A percentile compares a stretch with the other conserved stretches of the same genome.
Evolutionary conservation across 345 rosid genomes (phyloP).

Genomic region (Eucalyptus victrix): DNA sequence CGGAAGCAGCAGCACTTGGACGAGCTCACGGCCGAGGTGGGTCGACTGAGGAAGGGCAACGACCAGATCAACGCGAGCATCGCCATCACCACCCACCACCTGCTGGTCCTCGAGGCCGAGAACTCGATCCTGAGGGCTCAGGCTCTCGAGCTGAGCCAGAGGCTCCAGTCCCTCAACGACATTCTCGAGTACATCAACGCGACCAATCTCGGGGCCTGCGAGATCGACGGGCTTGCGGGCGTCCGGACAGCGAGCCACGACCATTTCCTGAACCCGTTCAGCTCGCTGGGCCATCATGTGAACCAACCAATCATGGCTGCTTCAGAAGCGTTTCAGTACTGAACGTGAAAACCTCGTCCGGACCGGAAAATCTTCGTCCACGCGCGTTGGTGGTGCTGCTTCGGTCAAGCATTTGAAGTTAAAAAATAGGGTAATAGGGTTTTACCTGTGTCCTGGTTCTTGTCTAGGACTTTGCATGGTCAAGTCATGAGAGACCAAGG

Average conservation of each 20-base stretch:
- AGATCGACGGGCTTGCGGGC: neutral
- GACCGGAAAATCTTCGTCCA: neutral
- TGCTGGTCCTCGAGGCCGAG: slow-evolving; percentile 50
- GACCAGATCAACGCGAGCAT: slow-evolving; percentile 40
- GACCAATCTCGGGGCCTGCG: slow-evolving; percentile 2
- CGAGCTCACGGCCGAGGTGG: slow-evolving; percentile 46
- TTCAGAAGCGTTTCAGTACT: slow-evolving; percentile 12
- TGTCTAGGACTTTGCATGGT: neutral
- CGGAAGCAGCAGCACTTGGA: slow-evolving; percentile 77
- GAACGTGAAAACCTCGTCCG: neutral
- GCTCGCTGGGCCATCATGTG: neutral
- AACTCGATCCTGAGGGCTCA: slow-evolving; percentile 74
- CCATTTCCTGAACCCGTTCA: slow-evolving; percentile 15
- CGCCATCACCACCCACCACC: slow-evolving; percentile 40
- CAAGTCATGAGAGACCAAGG: neutral
- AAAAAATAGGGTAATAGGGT: neutral
- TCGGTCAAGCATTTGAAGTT: neutral
- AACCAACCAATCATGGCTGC: neutral
- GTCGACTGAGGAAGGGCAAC: slow-evolving; percentile 39
- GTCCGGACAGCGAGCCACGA: neutral
- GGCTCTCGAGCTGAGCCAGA: slow-evolving; percentile 45
- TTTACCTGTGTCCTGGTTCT: neutral
- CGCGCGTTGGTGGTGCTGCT: neutral
- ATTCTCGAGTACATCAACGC: slow-evolving; percentile 29
- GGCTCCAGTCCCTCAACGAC: slow-evolving; percentile 69